Percentiles rank a stretch among this genome's conserved stretches.
Evolutionary conservation across 176 grass and related monocot genomes (phyloP).

Genomic region (Aechmea fasciata): DNA sequence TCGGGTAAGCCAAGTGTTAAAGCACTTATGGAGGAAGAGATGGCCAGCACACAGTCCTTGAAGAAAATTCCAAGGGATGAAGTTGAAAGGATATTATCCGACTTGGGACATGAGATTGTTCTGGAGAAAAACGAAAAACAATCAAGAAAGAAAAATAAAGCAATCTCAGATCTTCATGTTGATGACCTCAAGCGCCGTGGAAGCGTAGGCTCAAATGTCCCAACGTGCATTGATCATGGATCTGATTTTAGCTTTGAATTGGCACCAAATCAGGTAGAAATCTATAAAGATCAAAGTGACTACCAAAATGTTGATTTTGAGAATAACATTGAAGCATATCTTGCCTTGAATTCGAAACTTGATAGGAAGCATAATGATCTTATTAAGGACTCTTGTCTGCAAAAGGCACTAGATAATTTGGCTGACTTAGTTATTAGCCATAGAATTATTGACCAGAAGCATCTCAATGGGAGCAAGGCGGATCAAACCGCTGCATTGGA

Average conservation of each 20-base stretch:
- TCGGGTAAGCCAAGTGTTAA: conserved; percentile 64
- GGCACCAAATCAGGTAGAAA: conserved; percentile 44
- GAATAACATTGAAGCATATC: conserved; percentile 15
- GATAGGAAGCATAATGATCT: conserved; percentile 23
- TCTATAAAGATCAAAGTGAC: conserved; percentile 40
- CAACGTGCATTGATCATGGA: conserved; percentile 27
- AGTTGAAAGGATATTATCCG: conserved; percentile 9
- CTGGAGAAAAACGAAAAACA: conserved; percentile 21
- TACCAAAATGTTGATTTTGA: conserved; percentile 18
- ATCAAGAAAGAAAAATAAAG: conserved; percentile 13
- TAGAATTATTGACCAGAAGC: conserved; percentile 32
- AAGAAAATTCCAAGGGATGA: conserved; percentile 35
- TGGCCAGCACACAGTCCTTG: conserved; percentile 39
- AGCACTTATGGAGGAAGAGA: conserved; percentile 83
- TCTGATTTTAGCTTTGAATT: conserved; percentile 58
- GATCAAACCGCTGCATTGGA: conserved; percentile 47
- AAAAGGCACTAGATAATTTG: conserved; percentile 57
- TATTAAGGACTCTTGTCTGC: conserved; percentile 25
- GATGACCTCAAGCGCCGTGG: conserved; percentile 15
- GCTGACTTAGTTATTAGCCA: conserved; percentile 51
- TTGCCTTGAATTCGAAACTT: conserved; percentile 14
- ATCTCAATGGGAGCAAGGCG: conserved; percentile 14
- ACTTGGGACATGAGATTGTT: conserved; percentile 4
- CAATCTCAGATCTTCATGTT: conserved; percentile 12
- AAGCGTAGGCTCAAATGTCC: conserved; percentile 9